Conservation (phyloP, 2,329 filamentous ascomycete species). For the Neopestalotiopsis clavispora region DNA sequence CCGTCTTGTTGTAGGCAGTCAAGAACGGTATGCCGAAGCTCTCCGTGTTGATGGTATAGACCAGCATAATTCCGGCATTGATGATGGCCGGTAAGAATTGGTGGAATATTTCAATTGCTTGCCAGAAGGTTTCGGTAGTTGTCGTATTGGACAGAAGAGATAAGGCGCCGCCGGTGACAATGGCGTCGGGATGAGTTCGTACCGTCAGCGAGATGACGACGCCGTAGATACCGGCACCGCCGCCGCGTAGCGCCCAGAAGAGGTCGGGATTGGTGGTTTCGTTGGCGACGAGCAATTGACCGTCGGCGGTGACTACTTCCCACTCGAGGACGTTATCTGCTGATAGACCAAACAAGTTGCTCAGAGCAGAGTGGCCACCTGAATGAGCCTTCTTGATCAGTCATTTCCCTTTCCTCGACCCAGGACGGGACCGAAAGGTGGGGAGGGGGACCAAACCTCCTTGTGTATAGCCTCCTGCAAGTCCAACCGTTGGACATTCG, state of each 20-base stretch:
- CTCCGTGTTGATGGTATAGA: constrained; percentile 25
- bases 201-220: constrained; percentile 42
- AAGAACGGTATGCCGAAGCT: constrained; percentile 27
- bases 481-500: constrained; percentile 57
- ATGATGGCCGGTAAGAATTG: constrained; percentile 28
- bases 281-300: constrained; percentile 41
- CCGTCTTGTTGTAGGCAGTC: constrained; percentile 32
- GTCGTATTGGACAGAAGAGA: constrained; percentile 22
- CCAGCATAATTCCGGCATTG: constrained; percentile 27
- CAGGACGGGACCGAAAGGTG: no score
- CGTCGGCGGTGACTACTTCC: constrained; percentile 45
- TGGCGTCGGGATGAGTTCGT: constrained; percentile 24
- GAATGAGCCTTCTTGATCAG: no score
- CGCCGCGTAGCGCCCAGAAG: constrained; percentile 58
- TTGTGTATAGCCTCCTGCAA: constrained; percentile 64
- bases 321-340: constrained; percentile 61
- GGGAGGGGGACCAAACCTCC: constrained; percentile 40
- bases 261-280: constrained; percentile 49
- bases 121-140: not conserved
- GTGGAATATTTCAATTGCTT: constrained; percentile 20
- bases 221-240: constrained; percentile 54
- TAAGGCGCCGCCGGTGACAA: constrained; percentile 25
- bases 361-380: constrained; percentile 59
- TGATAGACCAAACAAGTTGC: constrained; percentile 59
- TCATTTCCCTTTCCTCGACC: no score